Conservation (phyloP, 2,329 filamentous ascomycete species). For the Ilyonectria robusta region DNA sequence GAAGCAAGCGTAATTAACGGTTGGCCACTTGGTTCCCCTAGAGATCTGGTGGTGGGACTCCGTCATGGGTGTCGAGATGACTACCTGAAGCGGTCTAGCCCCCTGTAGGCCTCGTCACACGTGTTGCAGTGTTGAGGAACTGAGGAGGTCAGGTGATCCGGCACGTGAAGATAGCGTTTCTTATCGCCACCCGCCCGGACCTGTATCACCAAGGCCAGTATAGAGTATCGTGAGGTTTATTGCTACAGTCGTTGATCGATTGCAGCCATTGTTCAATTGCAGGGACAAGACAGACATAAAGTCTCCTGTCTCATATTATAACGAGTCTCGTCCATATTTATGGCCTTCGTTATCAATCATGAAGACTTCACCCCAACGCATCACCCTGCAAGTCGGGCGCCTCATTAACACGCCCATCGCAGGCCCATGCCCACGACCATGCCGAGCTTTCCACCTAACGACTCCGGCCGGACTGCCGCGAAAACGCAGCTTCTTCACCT, state of each 20-base stretch:
- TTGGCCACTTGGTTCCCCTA: conserved; percentile 46
- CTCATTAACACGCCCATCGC: conserved; percentile 50
- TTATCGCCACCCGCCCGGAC: conserved; percentile 7
- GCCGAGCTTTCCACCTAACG: conserved; percentile 63
- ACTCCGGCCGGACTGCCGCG: conserved; percentile 61
- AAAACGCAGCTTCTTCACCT: conserved; percentile 76
- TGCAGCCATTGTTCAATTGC: background rate
- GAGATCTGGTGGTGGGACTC: conserved; percentile 48
- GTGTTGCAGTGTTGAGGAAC: conserved; percentile 26
- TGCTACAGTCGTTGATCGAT: background rate
- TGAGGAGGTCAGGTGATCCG: conserved; percentile 24
- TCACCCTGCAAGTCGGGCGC: conserved; percentile 49
- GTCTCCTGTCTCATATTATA: conserved; percentile 19
- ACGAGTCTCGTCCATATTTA: conserved; percentile 28
- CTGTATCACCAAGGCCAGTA: background rate
- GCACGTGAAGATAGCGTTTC: conserved; percentile 32
- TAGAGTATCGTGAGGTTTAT: background rate
- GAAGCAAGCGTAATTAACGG: conserved; percentile 50
- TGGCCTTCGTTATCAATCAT: conserved; percentile 48
- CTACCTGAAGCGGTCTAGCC: conserved; percentile 45
- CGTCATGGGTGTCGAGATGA: conserved; percentile 48
- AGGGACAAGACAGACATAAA: conserved; percentile 10
- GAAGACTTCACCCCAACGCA: conserved; percentile 52
- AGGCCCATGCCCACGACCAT: conserved; percentile 46
- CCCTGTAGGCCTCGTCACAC: conserved; percentile 24